phyloP scores from a whole-genome alignment of 208 protist genomes.

The Wallacemonas rigidus region DNA sequence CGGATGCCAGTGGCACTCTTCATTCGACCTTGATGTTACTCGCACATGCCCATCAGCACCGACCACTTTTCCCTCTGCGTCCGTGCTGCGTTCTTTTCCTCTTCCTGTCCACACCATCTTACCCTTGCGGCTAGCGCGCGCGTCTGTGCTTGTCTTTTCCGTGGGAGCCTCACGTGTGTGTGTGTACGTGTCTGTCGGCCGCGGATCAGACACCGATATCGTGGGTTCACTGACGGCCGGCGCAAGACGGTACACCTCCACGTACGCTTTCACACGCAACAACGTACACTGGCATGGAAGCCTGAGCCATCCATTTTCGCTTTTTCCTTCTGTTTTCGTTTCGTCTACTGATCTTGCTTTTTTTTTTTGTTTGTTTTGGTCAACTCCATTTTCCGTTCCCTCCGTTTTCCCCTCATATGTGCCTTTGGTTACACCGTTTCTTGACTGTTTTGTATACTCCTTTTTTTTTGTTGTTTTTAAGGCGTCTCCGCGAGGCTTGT shows the following conservation, averaged over 20 bases:
- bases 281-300: too few species aligned
- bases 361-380: conserved; percentile 16
- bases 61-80: neutral
- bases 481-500: too few species aligned
- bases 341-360: neutral
- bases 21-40: too few species aligned
- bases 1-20: too few species aligned
- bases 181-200: too few species aligned
- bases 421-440: neutral
- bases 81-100: conserved; percentile 9
- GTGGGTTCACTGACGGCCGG: too few species aligned
- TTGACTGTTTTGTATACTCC: neutral
- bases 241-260: too few species aligned
- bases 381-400: neutral
- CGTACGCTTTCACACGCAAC: too few species aligned
- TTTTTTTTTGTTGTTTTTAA: neutral
- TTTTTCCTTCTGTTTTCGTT: conserved; percentile 15
- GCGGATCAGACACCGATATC: too few species aligned
- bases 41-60: too few species aligned
- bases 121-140: too few species aligned
- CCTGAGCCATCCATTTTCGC: neutral
- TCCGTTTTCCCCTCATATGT: neutral
- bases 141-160: neutral
- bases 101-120: neutral
- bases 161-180: too few species aligned